phyloP scores from a whole-genome alignment of 2,329 filamentous ascomycete species.

The Chrysoporthe cubensis region DNA sequence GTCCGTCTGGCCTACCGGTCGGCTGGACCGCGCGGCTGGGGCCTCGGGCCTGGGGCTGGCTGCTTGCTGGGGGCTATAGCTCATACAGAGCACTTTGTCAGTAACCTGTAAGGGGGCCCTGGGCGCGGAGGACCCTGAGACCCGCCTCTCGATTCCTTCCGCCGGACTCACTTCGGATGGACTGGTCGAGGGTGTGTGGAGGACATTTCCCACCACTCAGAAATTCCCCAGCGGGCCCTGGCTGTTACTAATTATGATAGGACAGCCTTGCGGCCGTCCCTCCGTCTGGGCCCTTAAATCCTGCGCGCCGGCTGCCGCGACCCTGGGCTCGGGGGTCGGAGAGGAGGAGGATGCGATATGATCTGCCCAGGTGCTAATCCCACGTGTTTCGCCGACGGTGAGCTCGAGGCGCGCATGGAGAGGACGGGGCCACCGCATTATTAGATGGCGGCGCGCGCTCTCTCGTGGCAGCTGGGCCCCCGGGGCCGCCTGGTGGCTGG shows the following conservation, averaged over 20 bases:
- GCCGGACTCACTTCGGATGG: background rate
- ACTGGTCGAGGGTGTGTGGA: background rate
- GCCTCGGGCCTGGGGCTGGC: background rate
- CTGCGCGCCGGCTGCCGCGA: background rate
- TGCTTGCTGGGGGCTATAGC: background rate
- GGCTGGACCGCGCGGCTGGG: conserved; percentile 5
- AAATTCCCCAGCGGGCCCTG: background rate
- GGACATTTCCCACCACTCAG: conserved; percentile 2
- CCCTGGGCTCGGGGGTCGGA: background rate
- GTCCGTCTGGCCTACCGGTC: background rate
- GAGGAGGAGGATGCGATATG: background rate
- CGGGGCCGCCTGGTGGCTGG: background rate
- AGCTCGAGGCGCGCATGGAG: too few species aligned
- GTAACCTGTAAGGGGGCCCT: background rate
- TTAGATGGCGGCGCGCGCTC: too few species aligned
- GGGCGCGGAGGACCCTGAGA: conserved; percentile 1
- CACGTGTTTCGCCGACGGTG: too few species aligned
- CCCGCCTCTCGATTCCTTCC: background rate
- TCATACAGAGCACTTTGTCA: background rate
- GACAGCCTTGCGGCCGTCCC: background rate
- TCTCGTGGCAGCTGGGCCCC: too few species aligned
- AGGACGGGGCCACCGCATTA: too few species aligned
- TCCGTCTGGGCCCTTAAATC: background rate
- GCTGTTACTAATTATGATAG: background rate
- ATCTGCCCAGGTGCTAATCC: too few species aligned